Base-by-base conservation (phyloP, 805 yeast genomes). In the Starmerella cellae region DNA sequence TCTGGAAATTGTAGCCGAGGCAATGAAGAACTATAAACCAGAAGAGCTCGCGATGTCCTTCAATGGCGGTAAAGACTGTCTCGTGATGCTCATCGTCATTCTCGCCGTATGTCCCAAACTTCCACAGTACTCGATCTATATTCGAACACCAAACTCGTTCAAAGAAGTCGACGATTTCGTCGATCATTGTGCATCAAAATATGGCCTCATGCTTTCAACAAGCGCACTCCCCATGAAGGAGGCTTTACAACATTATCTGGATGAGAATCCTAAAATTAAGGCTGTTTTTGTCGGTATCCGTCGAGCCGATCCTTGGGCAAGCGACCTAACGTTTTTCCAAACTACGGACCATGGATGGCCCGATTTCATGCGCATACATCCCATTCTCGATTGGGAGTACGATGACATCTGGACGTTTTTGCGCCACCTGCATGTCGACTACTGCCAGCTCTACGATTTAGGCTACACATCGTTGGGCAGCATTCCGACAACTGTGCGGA, bases 21-120 rank as follows among this genome's bases (percentile, higher is more conserved):
- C 61, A 3, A 42, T 59, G 16, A 30, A 38, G 13, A 43, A 45
- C 35, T 54, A 20, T 43, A n/a, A 35, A 2, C 24, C 35, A 8
- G 47, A 49, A 2, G 51, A 59, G 35, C 47, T 61, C 13, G 79
- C 96, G 0, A 67, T 91, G 13, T 81, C 94, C 2, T 91, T 80
- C 60, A 91, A 91, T 58, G 98, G 98, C 10, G 98, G 98, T 1
- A 91, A 91, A 57, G 98, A 91, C 62, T 91, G 97, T 55, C 72
- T 87, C 37, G 96, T 87, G 26, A 75, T 88, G 79, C 68, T 91
- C 42, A 65, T 84, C 14, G 56, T 91, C 4, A 74, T 82, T 41
- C 62, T 87, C 39, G 78, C 91, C 1, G 73, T 19, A 64, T 61
- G 42, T 17, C 18, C 24, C 43, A n/a, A 51, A 61, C 13, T 48